phyloP scores from a whole-genome alignment of 129 eudicot species.

The Escallonia rubra region DNA sequence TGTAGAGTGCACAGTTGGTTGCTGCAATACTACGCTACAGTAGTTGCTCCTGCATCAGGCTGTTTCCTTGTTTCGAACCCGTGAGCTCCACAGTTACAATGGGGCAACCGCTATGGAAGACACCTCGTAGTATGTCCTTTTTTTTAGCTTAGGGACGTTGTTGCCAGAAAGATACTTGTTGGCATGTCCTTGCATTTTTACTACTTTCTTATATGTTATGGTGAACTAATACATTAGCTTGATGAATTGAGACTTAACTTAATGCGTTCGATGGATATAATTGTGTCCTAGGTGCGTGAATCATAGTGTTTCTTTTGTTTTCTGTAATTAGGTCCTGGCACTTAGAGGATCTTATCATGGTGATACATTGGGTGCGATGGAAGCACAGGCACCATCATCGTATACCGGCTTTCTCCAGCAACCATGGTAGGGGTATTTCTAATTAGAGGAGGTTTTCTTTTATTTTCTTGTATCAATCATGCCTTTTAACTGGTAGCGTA shows the following conservation, averaged over 20 bases:
- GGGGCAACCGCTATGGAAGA: too few species aligned
- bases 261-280: neutral
- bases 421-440: slow-evolving; percentile 59
- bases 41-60: too few species aligned
- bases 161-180: too few species aligned
- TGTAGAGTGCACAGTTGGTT: too few species aligned
- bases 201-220: too few species aligned
- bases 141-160: too few species aligned
- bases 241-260: neutral
- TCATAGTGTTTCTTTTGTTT: neutral
- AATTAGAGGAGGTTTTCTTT: neutral
- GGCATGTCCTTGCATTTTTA: too few species aligned
- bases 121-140: too few species aligned
- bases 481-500: neutral
- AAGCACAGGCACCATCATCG: slow-evolving; percentile 93
- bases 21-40: too few species aligned
- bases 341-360: slow-evolving; percentile 97
- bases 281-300: neutral
- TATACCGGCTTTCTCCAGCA: slow-evolving; percentile 92
- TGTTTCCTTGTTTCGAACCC: too few species aligned
- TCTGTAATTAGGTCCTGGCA: slow-evolving; percentile 63
- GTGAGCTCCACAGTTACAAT: too few species aligned
- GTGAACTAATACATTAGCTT: too few species aligned
- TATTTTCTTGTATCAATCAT: neutral
- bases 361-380: slow-evolving; percentile 99